Base-by-base conservation (phyloP, 2,329 filamentous ascomycete species). In the Pyrenophora tritici-repentis region DNA sequence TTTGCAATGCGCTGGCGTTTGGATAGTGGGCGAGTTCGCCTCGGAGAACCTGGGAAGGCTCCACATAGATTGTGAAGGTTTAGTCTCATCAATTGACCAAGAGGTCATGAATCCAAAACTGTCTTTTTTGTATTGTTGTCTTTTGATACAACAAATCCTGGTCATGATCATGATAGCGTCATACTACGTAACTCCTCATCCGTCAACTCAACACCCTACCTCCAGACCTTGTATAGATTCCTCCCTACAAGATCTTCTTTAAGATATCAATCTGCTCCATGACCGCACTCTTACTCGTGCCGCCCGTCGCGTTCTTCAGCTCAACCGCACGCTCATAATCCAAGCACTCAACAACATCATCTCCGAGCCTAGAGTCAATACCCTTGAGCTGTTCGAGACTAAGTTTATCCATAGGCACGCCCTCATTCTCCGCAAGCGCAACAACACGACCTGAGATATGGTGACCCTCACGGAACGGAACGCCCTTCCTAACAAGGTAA, bases 291-390 rank as follows among this genome's bases (percentile, higher is more conserved):
- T 83, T 86, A 77, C 89, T 91, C 18, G 89, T 94, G 22, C 90
- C 90, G 18, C 91, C 91, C 61, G 85, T 86, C 2, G 89, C 86
- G 35, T 85, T 83, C 67, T 88, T 85, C 78, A 88, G 82, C 80
- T 96, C 91, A 6, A 96, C 90, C 53, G 87, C 90, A 58, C 83
- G 83, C 75, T 95, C 87, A 67, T 94, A 96, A 75, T 95, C 83
- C 68, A 96, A 89, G 20, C 84, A 83, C 40, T 83, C 77, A 39
- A 82, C 74, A 34, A 95, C 83, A 69, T 94, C 90, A 51, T 86
- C 80, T 24, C 83, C 86, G 58, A 95, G 89, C 42, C 88, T 81
- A 1, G 74, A 65, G 59, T 93, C 88, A 2, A 95, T 82, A 4
- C 73, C 79, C 76, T 88, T 80, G 44, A 92, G 75, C 66, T 91